Evolutionary conservation across 805 yeast genomes (phyloP), one percentile per base, ranked within the genome.

Genomic region (Candida endomychidarum): DNA sequence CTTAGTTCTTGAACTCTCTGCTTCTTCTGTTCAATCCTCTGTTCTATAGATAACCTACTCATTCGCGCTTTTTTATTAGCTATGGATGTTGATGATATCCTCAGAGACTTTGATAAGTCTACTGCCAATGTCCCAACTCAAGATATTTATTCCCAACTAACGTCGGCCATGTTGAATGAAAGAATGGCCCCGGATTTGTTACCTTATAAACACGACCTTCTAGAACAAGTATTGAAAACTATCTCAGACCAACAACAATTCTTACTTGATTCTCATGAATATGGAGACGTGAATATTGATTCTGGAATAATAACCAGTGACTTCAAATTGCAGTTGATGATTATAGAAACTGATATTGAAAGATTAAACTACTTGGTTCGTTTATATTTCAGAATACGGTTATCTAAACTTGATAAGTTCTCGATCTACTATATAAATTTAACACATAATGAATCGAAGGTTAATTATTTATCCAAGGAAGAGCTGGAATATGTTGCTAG

Each of bases 311-410:
- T 63, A 2, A 47, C 54, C 8, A 52, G 61, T 12, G 86, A 83
- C 46, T 80, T 81, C 60, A 90, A 90, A 54, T 62, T 91, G 42
- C 83, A 86, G 42, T 67, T 90, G 33, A 78, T 93, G 67, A 77
- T 95, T 17, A 81, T 91, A 50, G 99, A 93, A 56, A 83, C 95
- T 10, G 98, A 93, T 51, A 73, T 93, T 17, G 98, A 93, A 52
- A 67, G 99, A 41, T 77, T 88, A 21, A 87, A 83, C 52, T 93
- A 83, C 57, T 61, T 91, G 24, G 70, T 90, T n/a, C 65, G 97
- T 37, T 75, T 87, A 10, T 91, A 88, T 57, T 67, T 90, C 23
- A 73, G 99, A 46, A 76, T 91, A 5, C 70, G 99, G 42, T 60
- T 89, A 41, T 64, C 68, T 45, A 90, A 86, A 60, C 77, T 93